Percentiles rank a stretch among this genome's conserved stretches.
These are phyloP conservation scores for Trichosporon ovoides DNA, from an alignment of 1,284 basidiomycete species.

Conservation along the genomic window DNA sequence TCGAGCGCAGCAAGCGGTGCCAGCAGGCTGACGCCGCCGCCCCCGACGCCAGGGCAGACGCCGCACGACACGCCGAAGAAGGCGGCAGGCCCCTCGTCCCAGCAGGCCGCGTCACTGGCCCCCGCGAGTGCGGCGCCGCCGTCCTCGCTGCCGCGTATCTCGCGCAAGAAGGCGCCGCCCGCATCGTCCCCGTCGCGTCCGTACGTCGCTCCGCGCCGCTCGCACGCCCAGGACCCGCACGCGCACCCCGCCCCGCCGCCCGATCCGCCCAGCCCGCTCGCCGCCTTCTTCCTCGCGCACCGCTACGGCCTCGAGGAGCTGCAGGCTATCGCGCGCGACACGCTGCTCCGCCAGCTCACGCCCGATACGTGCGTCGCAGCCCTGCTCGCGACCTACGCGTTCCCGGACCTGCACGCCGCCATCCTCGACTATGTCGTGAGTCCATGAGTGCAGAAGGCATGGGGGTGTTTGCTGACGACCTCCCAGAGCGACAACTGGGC, in stretches of 20 bases:
- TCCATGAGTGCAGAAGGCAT: not conserved
- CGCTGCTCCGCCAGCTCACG: conserved; percentile 68
- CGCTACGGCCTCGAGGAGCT: conserved; percentile 66
- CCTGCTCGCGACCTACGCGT: conserved; percentile 49
- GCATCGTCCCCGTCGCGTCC: not conserved
- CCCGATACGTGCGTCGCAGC: conserved; percentile 66
- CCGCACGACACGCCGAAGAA: not conserved
- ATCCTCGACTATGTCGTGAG: conserved; percentile 41
- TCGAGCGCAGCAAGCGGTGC: not conserved
- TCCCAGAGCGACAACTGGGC: conserved; percentile 31
- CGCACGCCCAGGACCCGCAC: conserved; percentile 60
- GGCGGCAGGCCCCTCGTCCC: not conserved
- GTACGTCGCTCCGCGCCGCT: conserved; percentile 35
- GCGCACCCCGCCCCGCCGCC: conserved; percentile 57
- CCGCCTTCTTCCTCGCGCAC: conserved; percentile 75
- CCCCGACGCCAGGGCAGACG: not conserved
- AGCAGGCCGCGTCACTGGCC: not conserved
- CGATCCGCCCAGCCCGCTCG: conserved; percentile 58
- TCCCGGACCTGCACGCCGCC: conserved; percentile 33
- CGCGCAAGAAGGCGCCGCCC: not conserved
- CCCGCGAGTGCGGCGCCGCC: not conserved
- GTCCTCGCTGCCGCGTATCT: not conserved
- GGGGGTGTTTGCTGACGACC: not conserved
- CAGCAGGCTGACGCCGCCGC: not conserved
- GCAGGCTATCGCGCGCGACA: conserved; percentile 62